A percentile compares a stretch with the other conserved stretches of the same genome.
These are phyloP conservation scores for Ganoderma lucidum DNA, from an alignment of 1,284 basidiomycete genomes.

Conservation along the genomic window DNA sequence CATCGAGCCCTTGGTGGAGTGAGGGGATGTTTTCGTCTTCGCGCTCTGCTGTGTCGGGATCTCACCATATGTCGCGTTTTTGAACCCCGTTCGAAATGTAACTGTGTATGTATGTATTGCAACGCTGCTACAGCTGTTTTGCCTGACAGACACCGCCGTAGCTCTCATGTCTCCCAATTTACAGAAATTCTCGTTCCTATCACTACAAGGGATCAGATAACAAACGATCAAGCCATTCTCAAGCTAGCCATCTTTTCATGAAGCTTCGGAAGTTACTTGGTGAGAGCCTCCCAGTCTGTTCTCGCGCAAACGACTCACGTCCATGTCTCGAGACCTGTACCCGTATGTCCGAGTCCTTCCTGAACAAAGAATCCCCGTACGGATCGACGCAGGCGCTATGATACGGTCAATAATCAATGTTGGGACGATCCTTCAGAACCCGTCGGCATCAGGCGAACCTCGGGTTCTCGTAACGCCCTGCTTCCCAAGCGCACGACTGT, in stretches of 20 bases:
- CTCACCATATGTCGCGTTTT: not conserved
- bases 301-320: not conserved
- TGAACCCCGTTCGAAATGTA: not conserved
- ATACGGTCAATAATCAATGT: not conserved
- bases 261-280: not conserved
- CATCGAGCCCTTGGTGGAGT: conserved; percentile 33
- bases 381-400: not conserved
- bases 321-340: not conserved
- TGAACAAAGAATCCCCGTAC: not conserved
- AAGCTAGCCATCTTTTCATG: not conserved
- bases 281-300: not conserved
- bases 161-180: not conserved
- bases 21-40: not conserved
- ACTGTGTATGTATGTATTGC: not conserved
- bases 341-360: not conserved
- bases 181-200: not conserved
- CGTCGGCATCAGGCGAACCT: not conserved
- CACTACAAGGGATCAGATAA: not conserved
- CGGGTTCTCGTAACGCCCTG: not conserved
- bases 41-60: not conserved
- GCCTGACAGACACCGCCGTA: not conserved
- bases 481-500: not conserved
- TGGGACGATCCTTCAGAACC: not conserved
- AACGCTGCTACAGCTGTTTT: not conserved
- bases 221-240: not conserved